Conservation (phyloP, 169 alveolate genomes). For the Miamiensis avidus region DNA sequence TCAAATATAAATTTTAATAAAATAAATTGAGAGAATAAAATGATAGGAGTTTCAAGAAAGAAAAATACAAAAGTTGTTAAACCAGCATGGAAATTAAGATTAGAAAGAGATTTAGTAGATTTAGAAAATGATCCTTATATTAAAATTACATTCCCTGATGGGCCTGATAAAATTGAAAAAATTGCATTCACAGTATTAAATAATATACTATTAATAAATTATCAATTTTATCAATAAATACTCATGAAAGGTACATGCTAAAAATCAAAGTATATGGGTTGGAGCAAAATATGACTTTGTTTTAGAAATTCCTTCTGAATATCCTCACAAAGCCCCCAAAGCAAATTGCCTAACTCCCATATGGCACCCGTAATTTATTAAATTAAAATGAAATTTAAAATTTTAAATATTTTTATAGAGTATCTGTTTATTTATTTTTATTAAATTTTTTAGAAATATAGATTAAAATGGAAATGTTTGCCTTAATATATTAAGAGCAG, state of each 20-base stretch:
- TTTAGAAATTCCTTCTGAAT: conserved; percentile 60
- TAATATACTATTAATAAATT: too few species aligned
- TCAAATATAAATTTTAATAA: too few species aligned
- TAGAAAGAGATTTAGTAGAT: not conserved
- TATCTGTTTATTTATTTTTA: not conserved
- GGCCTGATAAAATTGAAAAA: not conserved
- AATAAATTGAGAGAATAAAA: too few species aligned
- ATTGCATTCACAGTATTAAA: not conserved
- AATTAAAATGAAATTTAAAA: too few species aligned
- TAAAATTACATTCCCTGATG: not conserved
- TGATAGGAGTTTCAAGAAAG: too few species aligned
- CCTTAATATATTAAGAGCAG: conserved; percentile 91
- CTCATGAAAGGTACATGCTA: not conserved
- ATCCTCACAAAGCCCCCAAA: conserved; percentile 84
- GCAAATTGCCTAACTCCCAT: conserved; percentile 81
- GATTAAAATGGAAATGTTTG: conserved; percentile 93
- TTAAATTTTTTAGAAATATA: conserved; percentile 62
- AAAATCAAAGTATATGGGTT: conserved; percentile 45
- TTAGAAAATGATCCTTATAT: not conserved
- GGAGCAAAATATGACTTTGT: conserved; percentile 74
- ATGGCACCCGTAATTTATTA: conserved; percentile 26
- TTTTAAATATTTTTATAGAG: not conserved
- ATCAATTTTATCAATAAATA: too few species aligned
- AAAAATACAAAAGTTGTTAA: not conserved
- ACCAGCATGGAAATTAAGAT: not conserved